These are phyloP conservation scores for Pseudocercospora musae DNA, from an alignment of 2,329 filamentous ascomycete species.

Conservation along the genomic window DNA sequence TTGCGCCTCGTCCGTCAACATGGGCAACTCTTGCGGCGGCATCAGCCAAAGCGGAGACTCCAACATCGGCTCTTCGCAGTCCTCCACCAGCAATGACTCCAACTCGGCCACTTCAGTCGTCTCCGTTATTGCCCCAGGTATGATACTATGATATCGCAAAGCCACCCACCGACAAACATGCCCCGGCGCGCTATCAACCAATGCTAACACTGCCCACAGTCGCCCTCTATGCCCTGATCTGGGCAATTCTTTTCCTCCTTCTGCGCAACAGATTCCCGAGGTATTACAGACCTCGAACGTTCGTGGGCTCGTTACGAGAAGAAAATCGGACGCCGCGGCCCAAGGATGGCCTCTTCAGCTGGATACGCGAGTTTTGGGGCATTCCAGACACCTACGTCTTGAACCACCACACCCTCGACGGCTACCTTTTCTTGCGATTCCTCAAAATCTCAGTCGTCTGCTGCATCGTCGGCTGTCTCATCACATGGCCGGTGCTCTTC, in stretches of 20 bases:
- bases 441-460: slow-evolving; percentile 74
- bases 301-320: slow-evolving; percentile 41
- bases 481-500: slow-evolving; percentile 86
- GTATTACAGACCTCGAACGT: slow-evolving; percentile 46
- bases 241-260: slow-evolving; percentile 39
- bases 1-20: no score
- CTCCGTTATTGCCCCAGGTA: slow-evolving; percentile 33
- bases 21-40: slow-evolving; percentile 10
- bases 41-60: slow-evolving; percentile 21
- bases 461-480: slow-evolving; percentile 75
- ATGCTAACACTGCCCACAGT: slow-evolving; percentile 20
- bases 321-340: slow-evolving; percentile 42
- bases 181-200: neutral
- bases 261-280: slow-evolving; percentile 44
- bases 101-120: slow-evolving; percentile 35
- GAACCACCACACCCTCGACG: slow-evolving; percentile 87
- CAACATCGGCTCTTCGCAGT: slow-evolving; percentile 29
- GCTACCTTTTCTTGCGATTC: slow-evolving; percentile 86
- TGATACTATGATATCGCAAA: no score
- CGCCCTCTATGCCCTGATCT: slow-evolving; percentile 34
- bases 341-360: slow-evolving; percentile 36
- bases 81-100: slow-evolving; percentile 7
- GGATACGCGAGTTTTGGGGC: slow-evolving; percentile 49
- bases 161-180: no score
- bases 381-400: slow-evolving; percentile 74